Evolutionary conservation across 805 yeast genomes (phyloP).

Genomic region (Deakozyma indianensis): DNA sequence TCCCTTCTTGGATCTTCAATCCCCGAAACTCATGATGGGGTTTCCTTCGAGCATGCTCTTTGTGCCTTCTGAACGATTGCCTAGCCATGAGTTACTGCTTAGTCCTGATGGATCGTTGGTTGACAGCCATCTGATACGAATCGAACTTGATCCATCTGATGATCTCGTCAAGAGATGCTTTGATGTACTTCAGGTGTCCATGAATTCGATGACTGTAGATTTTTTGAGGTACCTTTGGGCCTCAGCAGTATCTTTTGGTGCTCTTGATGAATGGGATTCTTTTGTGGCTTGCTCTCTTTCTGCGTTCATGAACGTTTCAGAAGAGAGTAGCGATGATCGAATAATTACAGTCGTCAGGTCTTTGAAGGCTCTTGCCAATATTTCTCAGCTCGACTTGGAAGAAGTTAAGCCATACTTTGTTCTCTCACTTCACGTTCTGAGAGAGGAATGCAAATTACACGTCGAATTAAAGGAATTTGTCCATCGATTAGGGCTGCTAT

Average conservation of each 20-base stretch:
- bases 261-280: slow-evolving; percentile 44
- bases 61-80: background rate
- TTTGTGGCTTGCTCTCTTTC: slow-evolving; percentile 38
- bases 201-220: slow-evolving; percentile 44
- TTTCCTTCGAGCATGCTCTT: background rate
- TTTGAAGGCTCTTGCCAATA: background rate
- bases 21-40: slow-evolving; percentile 14
- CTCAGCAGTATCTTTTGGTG: slow-evolving; percentile 31
- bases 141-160: slow-evolving; percentile 28
- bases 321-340: background rate
- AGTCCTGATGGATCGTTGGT: background rate
- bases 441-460: slow-evolving; percentile 62
- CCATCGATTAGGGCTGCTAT: slow-evolving; percentile 32
- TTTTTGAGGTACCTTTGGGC: slow-evolving; percentile 53
- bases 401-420: slow-evolving; percentile 34
- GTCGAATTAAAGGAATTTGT: slow-evolving; percentile 26
- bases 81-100: background rate
- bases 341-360: slow-evolving; percentile 3
- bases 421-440: slow-evolving; percentile 54
- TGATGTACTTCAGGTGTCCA: slow-evolving; percentile 34
- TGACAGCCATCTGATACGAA: background rate
- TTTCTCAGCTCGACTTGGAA: slow-evolving; percentile 14
- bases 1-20: slow-evolving; percentile 39
- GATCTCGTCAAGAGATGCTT: slow-evolving; percentile 32
- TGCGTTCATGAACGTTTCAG: slow-evolving; percentile 11